Conservation (phyloP, 768 basidiomycete genomes). For the Pleurotus cornucopiae region DNA sequence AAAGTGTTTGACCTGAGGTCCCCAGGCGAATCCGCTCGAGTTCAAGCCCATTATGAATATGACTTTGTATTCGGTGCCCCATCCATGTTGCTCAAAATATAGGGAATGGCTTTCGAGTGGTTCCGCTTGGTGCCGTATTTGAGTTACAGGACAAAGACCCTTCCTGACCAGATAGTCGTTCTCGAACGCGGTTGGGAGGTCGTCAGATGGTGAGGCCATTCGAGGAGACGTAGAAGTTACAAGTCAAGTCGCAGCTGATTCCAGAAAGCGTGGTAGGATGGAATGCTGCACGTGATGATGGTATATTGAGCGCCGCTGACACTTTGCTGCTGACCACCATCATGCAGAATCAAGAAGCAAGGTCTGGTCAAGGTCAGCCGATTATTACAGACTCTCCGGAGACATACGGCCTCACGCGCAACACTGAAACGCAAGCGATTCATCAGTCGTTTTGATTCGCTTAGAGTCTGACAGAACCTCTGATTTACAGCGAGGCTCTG, state of each 20-base stretch:
- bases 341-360: too few relatives aligned
- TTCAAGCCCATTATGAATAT: constrained; percentile 84
- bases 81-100: constrained; percentile 78
- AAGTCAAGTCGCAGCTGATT: neutral
- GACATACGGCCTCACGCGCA: too few relatives aligned
- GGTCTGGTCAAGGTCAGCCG: too few relatives aligned
- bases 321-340: too few relatives aligned
- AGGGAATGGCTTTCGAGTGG: constrained; percentile 65
- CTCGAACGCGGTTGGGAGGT: constrained; percentile 3
- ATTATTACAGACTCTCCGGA: too few relatives aligned
- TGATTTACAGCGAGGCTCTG: too few relatives aligned
- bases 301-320: too few relatives aligned
- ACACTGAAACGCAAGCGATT: too few relatives aligned
- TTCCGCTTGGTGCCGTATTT: constrained; percentile 39
- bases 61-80: constrained; percentile 48
- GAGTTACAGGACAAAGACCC: constrained; percentile 73
- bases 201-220: neutral
- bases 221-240: neutral
- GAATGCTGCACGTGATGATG: too few relatives aligned
- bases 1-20: constrained; percentile 62
- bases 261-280: neutral
- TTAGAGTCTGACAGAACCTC: too few relatives aligned
- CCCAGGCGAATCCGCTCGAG: constrained; percentile 61
- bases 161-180: constrained; percentile 22
- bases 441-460: too few relatives aligned